Base-by-base conservation (phyloP, 2,329 filamentous ascomycete genomes). In the Fusarium sp. region DNA sequence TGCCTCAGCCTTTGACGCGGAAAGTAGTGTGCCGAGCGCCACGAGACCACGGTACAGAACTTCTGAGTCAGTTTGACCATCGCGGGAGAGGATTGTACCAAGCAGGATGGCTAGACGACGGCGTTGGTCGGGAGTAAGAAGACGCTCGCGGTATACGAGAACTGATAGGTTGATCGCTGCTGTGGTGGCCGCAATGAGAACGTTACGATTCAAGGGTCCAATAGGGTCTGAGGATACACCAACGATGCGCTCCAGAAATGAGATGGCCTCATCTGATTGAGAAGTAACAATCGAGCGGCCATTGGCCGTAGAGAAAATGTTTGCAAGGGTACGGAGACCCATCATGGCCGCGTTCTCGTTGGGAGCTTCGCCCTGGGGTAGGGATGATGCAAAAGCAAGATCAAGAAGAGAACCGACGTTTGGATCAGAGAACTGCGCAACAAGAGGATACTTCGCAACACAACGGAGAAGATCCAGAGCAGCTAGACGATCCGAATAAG, bases 391-490 rank as follows among this genome's bases (percentile, higher is more conserved):
- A 4, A 87, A 78, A 21, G 82, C 82, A 8, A 84, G 78, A 34
- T 89, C 84, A 9, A 98, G 81, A 14, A 94, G 82, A 37, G 88
- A 90, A 5, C 82, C 83, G 30, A 85, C 81, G 4, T 82, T 80
- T 1, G 85, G 80, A 53, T 88, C 85, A 0, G 82, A 81, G 51
- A 88, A 87, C 10, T 86, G 85, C 3, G 93, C 91, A n/a, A 89
- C 87, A 2, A 87, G 81, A 1, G 92, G 88, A 7, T 88, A 89
- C 2, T 90, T 89, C 3, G 92, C 91, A 28, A 96, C 84, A 50
- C 97, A 89, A n/a, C 96, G 92, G 7, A 98, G 85, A 2, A 98
- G 84, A 78, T 98, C 96, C 1, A 99, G 87, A 14, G 90, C 93
- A 1, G 96, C 92, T 0, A 99, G 86, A 47, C 94, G 90, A 71